Conservation (phyloP, 106 monocot genomes). For the Platanthera guangdongensis region DNA sequence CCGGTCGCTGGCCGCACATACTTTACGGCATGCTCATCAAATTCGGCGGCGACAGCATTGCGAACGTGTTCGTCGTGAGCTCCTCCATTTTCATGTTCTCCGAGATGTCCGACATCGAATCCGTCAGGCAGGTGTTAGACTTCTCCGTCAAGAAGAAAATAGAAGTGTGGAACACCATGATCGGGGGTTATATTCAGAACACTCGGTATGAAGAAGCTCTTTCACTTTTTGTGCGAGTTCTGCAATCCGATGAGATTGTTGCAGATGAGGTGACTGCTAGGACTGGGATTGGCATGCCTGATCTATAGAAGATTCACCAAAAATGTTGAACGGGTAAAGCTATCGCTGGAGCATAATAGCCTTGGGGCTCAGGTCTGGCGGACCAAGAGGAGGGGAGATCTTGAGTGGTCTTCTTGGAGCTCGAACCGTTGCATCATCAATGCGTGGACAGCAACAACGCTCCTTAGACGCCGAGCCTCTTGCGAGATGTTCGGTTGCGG, state of each 20-base stretch:
- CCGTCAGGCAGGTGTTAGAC: constrained; percentile 51
- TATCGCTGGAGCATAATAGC: no score
- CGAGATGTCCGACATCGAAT: constrained; percentile 34
- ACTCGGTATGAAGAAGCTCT: constrained; percentile 42
- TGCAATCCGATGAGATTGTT: constrained; percentile 24
- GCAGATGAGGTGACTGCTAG: constrained; percentile 63
- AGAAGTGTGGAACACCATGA: constrained; percentile 96
- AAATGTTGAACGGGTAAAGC: no score
- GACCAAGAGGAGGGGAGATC: no score
- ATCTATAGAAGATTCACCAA: no score
- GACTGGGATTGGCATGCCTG: no score
- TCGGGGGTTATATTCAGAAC: constrained; percentile 79
- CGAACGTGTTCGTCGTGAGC: constrained; percentile 60
- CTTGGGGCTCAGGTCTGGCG: no score
- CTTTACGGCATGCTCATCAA: constrained; percentile 56
- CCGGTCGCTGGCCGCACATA: background rate
- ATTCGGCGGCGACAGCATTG: constrained; percentile 26
- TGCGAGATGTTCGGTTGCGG: no score
- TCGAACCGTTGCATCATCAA: no score
- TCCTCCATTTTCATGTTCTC: constrained; percentile 57
- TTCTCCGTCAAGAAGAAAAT: constrained; percentile 38
- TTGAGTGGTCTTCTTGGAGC: no score
- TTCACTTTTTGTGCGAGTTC: constrained; percentile 40
- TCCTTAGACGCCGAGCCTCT: no score
- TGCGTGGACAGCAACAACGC: no score